Base-by-base conservation (phyloP, 192 early-diverging fungal genomes). In the Coemansia sp. region DNA sequence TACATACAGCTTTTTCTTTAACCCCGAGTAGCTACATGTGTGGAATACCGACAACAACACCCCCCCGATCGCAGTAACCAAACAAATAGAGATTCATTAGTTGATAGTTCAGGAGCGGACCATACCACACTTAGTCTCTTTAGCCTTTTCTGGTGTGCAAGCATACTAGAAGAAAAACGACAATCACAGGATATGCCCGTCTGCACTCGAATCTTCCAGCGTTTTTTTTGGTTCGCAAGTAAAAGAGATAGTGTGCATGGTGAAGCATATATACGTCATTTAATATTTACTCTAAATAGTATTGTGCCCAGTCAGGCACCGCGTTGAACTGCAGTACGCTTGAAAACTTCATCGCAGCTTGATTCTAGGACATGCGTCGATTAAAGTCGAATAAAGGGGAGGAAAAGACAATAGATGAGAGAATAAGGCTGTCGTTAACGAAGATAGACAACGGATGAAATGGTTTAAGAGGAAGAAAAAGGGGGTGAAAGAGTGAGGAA, bases 251-350 rank as follows among this genome's bases (percentile, higher is more conserved):
- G 9, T 20, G 34, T 35, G 10, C 34, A 35, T 35, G 34, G 10
- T 20, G n/a, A 51, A 26, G 10, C 9, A 51, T 2, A 21, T 26
- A 3, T 26, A 51, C 21, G 12, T 51, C 12, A 26, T 26, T 8
- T 2, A 23, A 51, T 7, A 46, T 68, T 74, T 93, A 91, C 86
- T 87, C 86, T 58, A 92, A 35, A 66, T 92, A 92, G 66, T 89
- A 86, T 61, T 88, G 89, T 71, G 87, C 85, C 91, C 91, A 92
- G 74, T 92, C 91, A 59, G 91, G 91, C 33, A 92, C 91, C 35
- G 92, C 87, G 67, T 98, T 98, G 68, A 98, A 88, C 79, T 94
- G 91, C 51, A 98, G 85, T 26, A 90, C 87, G 74, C 92, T 91
- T 23, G 93, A 92, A 66, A 97, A 97, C 85, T 97, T 97, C 94